A percentile compares a stretch with the other conserved stretches of the same genome.
Conservation (phyloP, 352 stramenopile genomes). For the Phytopythium chamaehyphon region DNA sequence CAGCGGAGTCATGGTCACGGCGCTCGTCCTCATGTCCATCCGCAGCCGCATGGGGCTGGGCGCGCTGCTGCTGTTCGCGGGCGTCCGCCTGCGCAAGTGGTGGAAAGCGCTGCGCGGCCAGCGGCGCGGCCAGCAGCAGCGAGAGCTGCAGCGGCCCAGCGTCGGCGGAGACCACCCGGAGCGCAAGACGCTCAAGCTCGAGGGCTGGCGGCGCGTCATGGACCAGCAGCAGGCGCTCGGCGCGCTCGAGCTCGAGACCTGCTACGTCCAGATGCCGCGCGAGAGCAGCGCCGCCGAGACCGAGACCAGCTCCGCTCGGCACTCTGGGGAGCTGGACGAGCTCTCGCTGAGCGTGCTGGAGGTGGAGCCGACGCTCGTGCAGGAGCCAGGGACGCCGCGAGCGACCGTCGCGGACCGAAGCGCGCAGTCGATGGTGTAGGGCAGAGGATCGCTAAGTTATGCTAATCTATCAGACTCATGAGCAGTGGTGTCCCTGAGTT, state of each 20-base stretch:
- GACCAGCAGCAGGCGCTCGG: slow-evolving; percentile 11
- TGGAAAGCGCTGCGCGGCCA: background rate
- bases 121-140: background rate
- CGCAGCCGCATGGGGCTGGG: slow-evolving; percentile 5
- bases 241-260: slow-evolving; percentile 22
- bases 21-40: slow-evolving; percentile 7
- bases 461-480: no score
- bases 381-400: no score
- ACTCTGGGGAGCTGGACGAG: background rate
- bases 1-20: slow-evolving; percentile 1
- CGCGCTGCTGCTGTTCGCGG: background rate
- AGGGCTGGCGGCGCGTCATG: slow-evolving; percentile 23
- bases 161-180: background rate
- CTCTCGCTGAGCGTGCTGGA: background rate
- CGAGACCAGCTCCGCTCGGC: background rate
- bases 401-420: no score
- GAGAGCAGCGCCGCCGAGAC: slow-evolving; percentile 7
- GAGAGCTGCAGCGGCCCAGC: background rate
- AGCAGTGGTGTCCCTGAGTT: no score
- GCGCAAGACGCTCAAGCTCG: slow-evolving; percentile 23
- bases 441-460: no score
- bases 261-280: slow-evolving; percentile 14
- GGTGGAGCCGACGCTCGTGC: no score
- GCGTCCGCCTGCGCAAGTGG: background rate
- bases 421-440: no score